phyloP scores from a whole-genome alignment of 805 yeast species.

The Candida namnaoensis region DNA sequence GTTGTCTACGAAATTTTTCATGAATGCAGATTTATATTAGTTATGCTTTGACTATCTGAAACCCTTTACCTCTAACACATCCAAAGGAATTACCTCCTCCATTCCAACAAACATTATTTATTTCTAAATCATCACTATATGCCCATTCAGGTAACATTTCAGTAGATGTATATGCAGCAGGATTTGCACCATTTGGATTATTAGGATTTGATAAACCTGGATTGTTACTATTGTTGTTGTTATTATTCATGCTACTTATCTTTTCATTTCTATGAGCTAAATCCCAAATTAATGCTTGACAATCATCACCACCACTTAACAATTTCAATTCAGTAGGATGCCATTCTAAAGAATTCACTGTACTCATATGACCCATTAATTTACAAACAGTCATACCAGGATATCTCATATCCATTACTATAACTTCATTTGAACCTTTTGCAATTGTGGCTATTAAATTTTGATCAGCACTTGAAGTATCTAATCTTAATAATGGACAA shows the following conservation, averaged over 20 bases:
- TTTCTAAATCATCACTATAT: constrained; percentile 58
- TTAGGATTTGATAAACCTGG: background rate
- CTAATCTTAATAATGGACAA: constrained; percentile 60
- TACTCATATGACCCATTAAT: constrained; percentile 57
- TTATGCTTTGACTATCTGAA: constrained; percentile 22
- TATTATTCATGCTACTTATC: background rate
- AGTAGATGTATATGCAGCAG: background rate
- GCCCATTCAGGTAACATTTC: constrained; percentile 29
- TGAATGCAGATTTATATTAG: no score
- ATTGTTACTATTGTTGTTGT: constrained; percentile 1
- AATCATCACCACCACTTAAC: constrained; percentile 60
- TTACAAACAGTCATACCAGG: constrained; percentile 78
- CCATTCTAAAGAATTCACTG: constrained; percentile 75
- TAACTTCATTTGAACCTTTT: constrained; percentile 53
- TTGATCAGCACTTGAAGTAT: constrained; percentile 72
- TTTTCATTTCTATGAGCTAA: constrained; percentile 14
- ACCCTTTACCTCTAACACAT: constrained; percentile 29
- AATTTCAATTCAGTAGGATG: constrained; percentile 66
- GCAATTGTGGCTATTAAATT: constrained; percentile 82
- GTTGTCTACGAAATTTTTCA: no score
- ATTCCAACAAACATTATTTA: constrained; percentile 73
- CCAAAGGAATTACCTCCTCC: constrained; percentile 77
- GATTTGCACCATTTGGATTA: no score
- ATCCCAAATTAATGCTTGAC: constrained; percentile 70
- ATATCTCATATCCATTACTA: constrained; percentile 75